Base-by-base conservation (phyloP, 305 asterid species). In the Fraxinus platypoda region DNA sequence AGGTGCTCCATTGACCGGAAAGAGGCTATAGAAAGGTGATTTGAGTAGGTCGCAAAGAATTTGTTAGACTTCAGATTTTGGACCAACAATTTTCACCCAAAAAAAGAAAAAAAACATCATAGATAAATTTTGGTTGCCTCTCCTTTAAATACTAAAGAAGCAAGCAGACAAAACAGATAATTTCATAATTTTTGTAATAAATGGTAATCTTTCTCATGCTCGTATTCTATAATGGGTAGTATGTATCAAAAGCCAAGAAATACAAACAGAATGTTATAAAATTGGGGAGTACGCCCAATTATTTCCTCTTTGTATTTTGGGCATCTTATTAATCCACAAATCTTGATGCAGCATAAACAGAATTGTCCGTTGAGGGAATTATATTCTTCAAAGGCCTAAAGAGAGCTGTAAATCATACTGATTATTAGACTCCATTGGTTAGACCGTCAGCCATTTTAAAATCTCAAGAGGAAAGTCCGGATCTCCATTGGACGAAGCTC, bases 401-500 rank as follows among this genome's bases (percentile, higher is more conserved):
- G 19, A 17, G 7, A 12, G 23, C 52, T 43, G 52, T 11, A 43
- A 17, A 52, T n/a, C 23, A 0, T n/a, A 1, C 23, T 15, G 25
- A 52, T 52, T 15, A 52, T 52, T 52, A 52, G 25, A n/a, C 25
- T 17, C 64, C 19, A n/a, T 52, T 15, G 64, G 23, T 52, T 52
- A 17, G 23, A 52, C 23, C 7, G 23, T 52, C 8, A 5, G 64
- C 81, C 35, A 30, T 23, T 21, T 85, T 78, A 89, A 82, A 93
- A 91, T 25, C 75, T 85, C 80, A 93, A 43, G 80, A 90, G 13
- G 80, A 95, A 93, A 6, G 98, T 95, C 30, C 98, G 90, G 76
- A 95, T 93, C 87, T 95, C 98, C 98, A 95, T 95, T 1, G 98
- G 98, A 43, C 94, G 93, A 81, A 95, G 94, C 89, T 95, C 94